Base-by-base conservation (phyloP, 129 eudicot genomes). In the Smallanthus sonchifolius region DNA sequence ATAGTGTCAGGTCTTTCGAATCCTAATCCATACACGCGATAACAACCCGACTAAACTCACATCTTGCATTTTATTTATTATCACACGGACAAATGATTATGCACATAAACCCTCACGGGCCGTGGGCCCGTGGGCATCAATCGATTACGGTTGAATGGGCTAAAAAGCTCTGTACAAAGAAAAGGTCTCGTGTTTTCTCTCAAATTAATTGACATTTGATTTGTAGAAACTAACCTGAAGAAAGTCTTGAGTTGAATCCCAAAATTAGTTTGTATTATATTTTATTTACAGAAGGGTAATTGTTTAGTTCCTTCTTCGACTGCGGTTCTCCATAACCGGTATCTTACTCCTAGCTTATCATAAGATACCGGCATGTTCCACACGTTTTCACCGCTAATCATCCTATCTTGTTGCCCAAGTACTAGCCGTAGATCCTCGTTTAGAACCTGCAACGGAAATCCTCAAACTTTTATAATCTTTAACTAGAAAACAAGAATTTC, bases 331-430 rank as follows among this genome's bases (percentile, higher is more conserved):
- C 99, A 95, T 74, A 83, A 70, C 73, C 99, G 81, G 75, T 95
- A 95, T 79, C 97, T 85, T 75, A 95, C 96, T 63, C 99, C 97
- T 30, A 95, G 79, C 79, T 95, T 95, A 83, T 95, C 97, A 43
- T 95, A 95, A n/a, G 94, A 77, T 34, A 88, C 96, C 4, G 97
- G 99, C 89, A 75, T 77, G 76, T 95, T 95, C 99, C 99, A 95
- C 36, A 91, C 85, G 19, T 95, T 95, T 73, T 79, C 97, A 5
- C 99, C 99, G 10, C 81, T 88, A 24, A 77, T 79, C 97, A 95
- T 95, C 57, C 99, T 81, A 24, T 95, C 97, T 44, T 95, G 99
- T 79, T 95, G 99, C 42, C 99, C 99, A 45, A 95, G 80, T 37
- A 95, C 99, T 42, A 91, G 97, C 64, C 97, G 74, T 63, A 95